Evolutionary conservation across 768 basidiomycete genomes (phyloP).

Genomic region (Boletus subparvulus): DNA sequence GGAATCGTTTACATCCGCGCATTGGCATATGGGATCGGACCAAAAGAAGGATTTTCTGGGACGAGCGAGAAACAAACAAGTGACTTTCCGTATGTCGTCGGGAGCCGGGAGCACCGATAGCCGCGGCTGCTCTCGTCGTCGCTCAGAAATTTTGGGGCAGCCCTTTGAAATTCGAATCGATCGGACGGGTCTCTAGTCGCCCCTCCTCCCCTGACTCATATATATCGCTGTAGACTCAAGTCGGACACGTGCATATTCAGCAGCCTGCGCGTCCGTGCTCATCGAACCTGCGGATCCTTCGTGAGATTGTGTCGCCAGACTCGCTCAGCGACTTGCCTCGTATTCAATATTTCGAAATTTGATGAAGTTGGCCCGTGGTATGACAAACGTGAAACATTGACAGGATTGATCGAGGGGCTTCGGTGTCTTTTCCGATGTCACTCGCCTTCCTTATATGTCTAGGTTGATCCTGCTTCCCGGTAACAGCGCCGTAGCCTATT

Average conservation of each 20-base stretch:
- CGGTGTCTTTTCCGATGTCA: conserved; percentile 24
- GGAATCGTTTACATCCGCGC: conserved; percentile 32
- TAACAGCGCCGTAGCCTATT: conserved; percentile 35
- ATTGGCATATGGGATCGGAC: conserved; percentile 20
- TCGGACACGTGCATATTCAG: not conserved
- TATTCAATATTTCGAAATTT: conserved; percentile 10
- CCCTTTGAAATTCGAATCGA: conserved; percentile 27
- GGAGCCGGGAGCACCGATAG: conserved; percentile 23
- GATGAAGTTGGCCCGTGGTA: conserved; percentile 7
- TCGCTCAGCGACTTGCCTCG: conserved; percentile 1
- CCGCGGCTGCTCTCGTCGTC: conserved; percentile 22
- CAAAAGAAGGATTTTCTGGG: conserved; percentile 21
- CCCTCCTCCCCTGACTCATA: not conserved
- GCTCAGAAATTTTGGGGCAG: conserved; percentile 24
- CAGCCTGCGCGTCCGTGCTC: not conserved
- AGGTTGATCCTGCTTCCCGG: conserved; percentile 39
- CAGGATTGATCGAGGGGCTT: conserved; percentile 42
- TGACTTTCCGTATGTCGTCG: conserved; percentile 27
- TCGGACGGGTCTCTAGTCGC: conserved; percentile 8
- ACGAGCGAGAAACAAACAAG: conserved; percentile 20
- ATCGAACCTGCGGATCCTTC: conserved; percentile 1
- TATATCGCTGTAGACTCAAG: not conserved
- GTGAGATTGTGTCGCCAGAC: not conserved
- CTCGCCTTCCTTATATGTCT: conserved; percentile 35
- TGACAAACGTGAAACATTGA: conserved; percentile 44